phyloP scores from a whole-genome alignment of 2,329 filamentous ascomycete genomes.

The Aspergillus sp. region DNA sequence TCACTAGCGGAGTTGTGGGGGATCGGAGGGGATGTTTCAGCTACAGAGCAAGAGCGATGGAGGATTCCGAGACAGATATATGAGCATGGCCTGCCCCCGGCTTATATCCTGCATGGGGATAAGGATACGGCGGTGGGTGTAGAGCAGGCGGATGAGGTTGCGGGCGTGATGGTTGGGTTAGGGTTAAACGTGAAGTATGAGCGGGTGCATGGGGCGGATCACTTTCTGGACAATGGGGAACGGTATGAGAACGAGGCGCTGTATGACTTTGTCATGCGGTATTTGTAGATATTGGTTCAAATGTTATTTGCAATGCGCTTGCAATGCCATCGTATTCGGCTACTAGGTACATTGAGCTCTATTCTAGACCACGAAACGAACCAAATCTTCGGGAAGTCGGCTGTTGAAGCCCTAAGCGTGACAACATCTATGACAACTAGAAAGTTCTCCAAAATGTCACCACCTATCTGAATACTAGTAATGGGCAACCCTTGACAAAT shows the following conservation, averaged over 20 bases:
- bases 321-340: too few species aligned
- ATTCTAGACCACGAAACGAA: too few species aligned
- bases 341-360: too few species aligned
- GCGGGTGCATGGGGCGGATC: neutral
- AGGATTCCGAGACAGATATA: neutral
- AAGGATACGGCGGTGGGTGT: neutral
- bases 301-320: neutral
- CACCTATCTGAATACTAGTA: too few species aligned
- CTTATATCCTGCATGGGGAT: neutral
- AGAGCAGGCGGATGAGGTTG: neutral
- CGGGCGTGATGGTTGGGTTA: neutral
- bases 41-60: neutral
- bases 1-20: neutral
- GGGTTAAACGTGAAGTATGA: neutral
- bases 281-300: neutral
- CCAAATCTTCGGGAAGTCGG: too few species aligned
- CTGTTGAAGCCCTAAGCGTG: too few species aligned
- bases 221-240: neutral
- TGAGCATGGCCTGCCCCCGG: neutral
- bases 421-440: too few species aligned
- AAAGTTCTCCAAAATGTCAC: too few species aligned
- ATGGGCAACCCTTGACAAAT: too few species aligned
- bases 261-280: neutral
- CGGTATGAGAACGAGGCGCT: neutral
- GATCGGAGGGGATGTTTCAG: neutral